phyloP scores from a whole-genome alignment of 306 rosid species.

The Rosa rugosa region DNA sequence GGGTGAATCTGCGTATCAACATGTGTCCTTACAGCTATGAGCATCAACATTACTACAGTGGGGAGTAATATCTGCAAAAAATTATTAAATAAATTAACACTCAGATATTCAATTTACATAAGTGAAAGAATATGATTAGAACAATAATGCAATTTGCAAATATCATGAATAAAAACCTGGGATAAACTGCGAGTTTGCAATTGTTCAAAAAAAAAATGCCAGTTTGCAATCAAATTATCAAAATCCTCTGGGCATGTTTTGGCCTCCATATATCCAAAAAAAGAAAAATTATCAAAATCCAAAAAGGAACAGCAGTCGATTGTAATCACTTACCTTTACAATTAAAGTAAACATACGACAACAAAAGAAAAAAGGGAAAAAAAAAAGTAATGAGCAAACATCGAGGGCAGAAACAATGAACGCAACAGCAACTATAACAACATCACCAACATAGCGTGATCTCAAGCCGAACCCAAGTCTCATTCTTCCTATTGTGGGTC shows the following conservation, averaged over 20 bases:
- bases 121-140: background rate
- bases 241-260: background rate
- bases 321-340: background rate
- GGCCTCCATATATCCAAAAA: too few species aligned
- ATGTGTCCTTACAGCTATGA: slow-evolving; percentile 73
- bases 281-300: background rate
- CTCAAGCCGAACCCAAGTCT: background rate
- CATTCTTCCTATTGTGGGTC: background rate
- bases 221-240: background rate
- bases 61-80: slow-evolving; percentile 88
- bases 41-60: slow-evolving; percentile 75
- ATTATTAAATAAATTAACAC: slow-evolving; percentile 28
- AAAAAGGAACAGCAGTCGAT: background rate
- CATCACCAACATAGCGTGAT: background rate
- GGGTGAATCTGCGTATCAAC: slow-evolving; percentile 92
- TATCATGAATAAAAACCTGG: background rate
- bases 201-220: background rate
- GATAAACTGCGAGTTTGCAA: background rate
- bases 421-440: background rate
- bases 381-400: background rate
- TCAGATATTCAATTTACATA: background rate
- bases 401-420: background rate
- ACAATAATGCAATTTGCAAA: background rate
- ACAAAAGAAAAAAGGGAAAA: background rate
- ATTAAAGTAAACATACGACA: background rate